These are phyloP conservation scores for Gastrolobium villosum DNA, from an alignment of 306 rosid genomes.

Conservation along the genomic window DNA sequence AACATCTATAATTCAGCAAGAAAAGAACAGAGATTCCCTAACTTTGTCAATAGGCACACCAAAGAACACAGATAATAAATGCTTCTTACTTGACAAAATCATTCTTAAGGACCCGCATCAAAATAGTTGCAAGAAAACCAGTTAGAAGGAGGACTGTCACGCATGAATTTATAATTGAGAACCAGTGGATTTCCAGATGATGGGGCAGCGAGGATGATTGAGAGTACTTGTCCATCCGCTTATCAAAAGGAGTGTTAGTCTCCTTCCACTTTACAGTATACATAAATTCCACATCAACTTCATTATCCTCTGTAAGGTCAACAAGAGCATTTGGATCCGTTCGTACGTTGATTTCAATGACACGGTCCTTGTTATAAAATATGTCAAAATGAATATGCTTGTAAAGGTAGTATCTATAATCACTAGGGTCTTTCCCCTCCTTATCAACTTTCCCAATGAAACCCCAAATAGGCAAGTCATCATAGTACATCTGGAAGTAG, in stretches of 20 bases:
- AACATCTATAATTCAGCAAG: slow-evolving; percentile 26
- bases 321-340: slow-evolving; percentile 71
- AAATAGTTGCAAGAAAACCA: slow-evolving; percentile 85
- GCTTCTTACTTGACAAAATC: slow-evolving; percentile 89
- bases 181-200: slow-evolving; percentile 95
- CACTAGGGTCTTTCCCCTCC: slow-evolving; percentile 81
- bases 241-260: slow-evolving; percentile 73
- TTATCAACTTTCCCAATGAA: slow-evolving; percentile 84
- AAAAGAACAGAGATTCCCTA: background rate
- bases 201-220: slow-evolving; percentile 78
- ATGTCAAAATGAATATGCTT: slow-evolving; percentile 84
- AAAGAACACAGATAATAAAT: background rate
- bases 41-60: slow-evolving; percentile 25
- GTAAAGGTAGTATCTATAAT: slow-evolving; percentile 73
- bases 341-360: slow-evolving; percentile 74
- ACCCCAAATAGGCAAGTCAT: slow-evolving; percentile 94
- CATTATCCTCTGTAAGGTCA: slow-evolving; percentile 78
- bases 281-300: slow-evolving; percentile 67
- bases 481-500: slow-evolving; percentile 90
- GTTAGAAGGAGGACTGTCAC: slow-evolving; percentile 88
- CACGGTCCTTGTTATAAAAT: slow-evolving; percentile 76
- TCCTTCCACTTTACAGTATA: slow-evolving; percentile 90
- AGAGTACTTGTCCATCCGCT: slow-evolving; percentile 87
- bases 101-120: slow-evolving; percentile 90
- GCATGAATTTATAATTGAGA: slow-evolving; percentile 87